Evolutionary conservation across 139 green algal species (phyloP).

Genomic region (Chlamydomonas sphaeroides): DNA sequence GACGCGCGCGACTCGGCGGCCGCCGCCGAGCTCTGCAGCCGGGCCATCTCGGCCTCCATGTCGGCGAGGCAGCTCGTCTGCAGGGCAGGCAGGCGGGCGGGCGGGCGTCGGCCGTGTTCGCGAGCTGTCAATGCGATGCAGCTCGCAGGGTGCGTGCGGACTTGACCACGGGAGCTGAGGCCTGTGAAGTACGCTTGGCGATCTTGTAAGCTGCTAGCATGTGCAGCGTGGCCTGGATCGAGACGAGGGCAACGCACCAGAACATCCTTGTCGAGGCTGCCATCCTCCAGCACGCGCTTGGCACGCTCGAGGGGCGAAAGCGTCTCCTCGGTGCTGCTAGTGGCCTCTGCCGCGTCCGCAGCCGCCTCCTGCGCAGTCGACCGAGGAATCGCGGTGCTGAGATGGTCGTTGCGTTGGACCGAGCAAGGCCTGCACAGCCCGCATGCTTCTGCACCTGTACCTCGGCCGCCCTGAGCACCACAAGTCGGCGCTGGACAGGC

Average conservation of each 20-base stretch:
- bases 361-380: conserved; percentile 16
- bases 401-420: not conserved
- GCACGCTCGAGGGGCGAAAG: conserved; percentile 34
- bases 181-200: too few relatives aligned
- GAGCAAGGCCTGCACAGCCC: not conserved
- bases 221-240: not conserved
- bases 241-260: conserved; percentile 29
- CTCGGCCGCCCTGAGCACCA: conserved; percentile 26
- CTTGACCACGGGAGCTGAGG: not conserved
- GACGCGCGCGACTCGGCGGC: conserved; percentile 47
- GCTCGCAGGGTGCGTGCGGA: too few relatives aligned
- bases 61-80: conserved; percentile 49
- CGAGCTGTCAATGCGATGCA: too few relatives aligned
- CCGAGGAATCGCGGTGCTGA: too few relatives aligned
- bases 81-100: not conserved
- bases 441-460: conserved; percentile 20
- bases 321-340: not conserved
- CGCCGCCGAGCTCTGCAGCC: conserved; percentile 21
- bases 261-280: conserved; percentile 40
- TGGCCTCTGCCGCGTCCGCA: not conserved
- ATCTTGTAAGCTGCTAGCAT: not conserved
- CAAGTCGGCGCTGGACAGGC: not conserved
- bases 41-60: conserved; percentile 57
- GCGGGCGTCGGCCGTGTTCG: too few relatives aligned
- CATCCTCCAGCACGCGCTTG: conserved; percentile 40